Conservation (phyloP, 1,139 yeast species). For the Wickerhamiella pararugosa region DNA sequence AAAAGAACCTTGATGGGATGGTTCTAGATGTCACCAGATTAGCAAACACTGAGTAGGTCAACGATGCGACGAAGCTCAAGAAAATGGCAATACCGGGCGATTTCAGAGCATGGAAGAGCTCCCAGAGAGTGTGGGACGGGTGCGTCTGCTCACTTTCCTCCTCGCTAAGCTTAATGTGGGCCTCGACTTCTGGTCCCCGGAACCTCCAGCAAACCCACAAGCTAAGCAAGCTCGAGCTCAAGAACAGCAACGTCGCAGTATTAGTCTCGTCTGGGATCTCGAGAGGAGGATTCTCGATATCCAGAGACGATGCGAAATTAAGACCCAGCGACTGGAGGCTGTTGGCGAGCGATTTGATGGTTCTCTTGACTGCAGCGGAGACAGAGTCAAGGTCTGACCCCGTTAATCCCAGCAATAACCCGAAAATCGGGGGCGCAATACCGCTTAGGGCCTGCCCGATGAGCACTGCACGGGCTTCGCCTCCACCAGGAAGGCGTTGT, state of each 20-base stretch:
- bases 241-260: constrained; percentile 30
- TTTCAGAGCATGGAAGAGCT: constrained; percentile 44
- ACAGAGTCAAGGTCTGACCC: not conserved
- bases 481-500: constrained; percentile 58
- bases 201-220: constrained; percentile 29
- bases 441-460: constrained; percentile 94
- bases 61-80: constrained; percentile 57
- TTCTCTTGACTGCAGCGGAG: not conserved
- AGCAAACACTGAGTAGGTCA: constrained; percentile 85
- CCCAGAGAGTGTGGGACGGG: constrained; percentile 25
- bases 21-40: constrained; percentile 45
- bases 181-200: constrained; percentile 8
- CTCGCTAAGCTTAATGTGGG: constrained; percentile 11
- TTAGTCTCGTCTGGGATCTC: constrained; percentile 15
- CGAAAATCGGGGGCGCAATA: constrained; percentile 68
- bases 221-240: constrained; percentile 51
- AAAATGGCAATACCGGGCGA: constrained; percentile 57
- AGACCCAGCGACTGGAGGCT: constrained; percentile 5
- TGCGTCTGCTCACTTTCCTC: constrained; percentile 5
- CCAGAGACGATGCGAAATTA: constrained; percentile 12
- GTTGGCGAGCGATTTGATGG: not conserved
- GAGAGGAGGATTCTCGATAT: constrained; percentile 25
- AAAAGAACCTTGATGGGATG: constrained; percentile 35
- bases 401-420: constrained; percentile 37
- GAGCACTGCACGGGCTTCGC: constrained; percentile 83